A percentile compares a stretch with the other conserved stretches of the same genome.
These are phyloP conservation scores for Mariannaea elegans DNA, from an alignment of 2,329 filamentous ascomycete genomes.

Conservation along the genomic window DNA sequence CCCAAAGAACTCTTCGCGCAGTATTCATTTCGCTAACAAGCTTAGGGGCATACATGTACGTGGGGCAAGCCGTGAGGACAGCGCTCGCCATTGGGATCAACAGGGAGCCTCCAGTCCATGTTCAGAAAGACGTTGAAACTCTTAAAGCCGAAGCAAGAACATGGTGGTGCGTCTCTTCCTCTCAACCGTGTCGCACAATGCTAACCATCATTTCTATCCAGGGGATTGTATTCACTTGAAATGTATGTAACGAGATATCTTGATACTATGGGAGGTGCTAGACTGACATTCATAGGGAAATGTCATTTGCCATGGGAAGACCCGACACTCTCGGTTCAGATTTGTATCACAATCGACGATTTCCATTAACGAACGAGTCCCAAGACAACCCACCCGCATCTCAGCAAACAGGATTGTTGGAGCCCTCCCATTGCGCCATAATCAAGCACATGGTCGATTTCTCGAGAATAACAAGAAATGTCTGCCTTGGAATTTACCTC, in stretches of 20 bases:
- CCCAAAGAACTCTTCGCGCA: too few species aligned
- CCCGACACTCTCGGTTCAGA: slow-evolving; percentile 59
- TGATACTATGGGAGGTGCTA: slow-evolving; percentile 11
- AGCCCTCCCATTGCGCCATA: slow-evolving; percentile 13
- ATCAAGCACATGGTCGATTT: slow-evolving; percentile 23
- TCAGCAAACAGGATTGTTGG: slow-evolving; percentile 6
- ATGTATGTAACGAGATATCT: slow-evolving; percentile 40
- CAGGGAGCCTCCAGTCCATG: slow-evolving; percentile 44
- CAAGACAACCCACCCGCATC: not conserved
- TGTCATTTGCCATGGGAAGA: slow-evolving; percentile 58
- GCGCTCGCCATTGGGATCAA: slow-evolving; percentile 59
- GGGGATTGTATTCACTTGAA: slow-evolving; percentile 55
- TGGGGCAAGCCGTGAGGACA: slow-evolving; percentile 56
- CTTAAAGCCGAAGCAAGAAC: slow-evolving; percentile 51
- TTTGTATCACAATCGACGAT: slow-evolving; percentile 55
- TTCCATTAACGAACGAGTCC: slow-evolving; percentile 31
- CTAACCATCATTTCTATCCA: slow-evolving; percentile 24
- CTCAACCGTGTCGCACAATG: accelerated
- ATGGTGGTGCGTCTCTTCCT: slow-evolving; percentile 51
- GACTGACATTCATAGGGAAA: slow-evolving; percentile 45
- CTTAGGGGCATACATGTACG: slow-evolving; percentile 56
- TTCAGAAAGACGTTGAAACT: slow-evolving; percentile 45
- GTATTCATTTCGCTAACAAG: not conserved
- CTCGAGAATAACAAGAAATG: slow-evolving; percentile 9
- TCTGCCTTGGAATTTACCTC: slow-evolving; percentile 19